Evolutionary conservation across 2,329 filamentous ascomycete genomes (phyloP), one percentile per base, ranked within the genome.

Genomic region (Fusarium sp.): DNA sequence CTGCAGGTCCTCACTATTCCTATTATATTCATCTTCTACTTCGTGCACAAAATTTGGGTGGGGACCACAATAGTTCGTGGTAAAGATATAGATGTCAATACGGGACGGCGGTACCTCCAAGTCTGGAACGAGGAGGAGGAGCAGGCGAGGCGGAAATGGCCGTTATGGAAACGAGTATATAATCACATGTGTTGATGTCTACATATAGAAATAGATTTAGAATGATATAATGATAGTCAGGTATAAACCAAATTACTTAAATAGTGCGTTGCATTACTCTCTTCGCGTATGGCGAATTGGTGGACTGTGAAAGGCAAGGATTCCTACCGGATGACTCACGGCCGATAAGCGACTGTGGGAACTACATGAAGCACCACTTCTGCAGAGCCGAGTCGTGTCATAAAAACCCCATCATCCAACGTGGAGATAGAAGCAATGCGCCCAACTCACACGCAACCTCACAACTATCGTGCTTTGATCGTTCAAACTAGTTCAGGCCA

Each of bases 31-130:
- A 65, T 83, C 12, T 91, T 90, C 76, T 97, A 92, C 76, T 39
- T 93, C 6, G 82, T 78, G 0, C 95, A 96, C 78, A 97, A 97
- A 79, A 14, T 95, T 17, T 91, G 83, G 78, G 91, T 87, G 75
- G 83, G 83, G 55, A 96, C 94, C 1, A 81, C 83, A 4, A 82
- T 93, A 52, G 84, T 97, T 43, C 82, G 85, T 17, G 79, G 85
- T 34, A 82, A 85, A 46, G 90, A 96, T 64, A 96, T 97, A 88
- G 94, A 97, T 78, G 80, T 97, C 63, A 86, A 90, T 62, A 97
- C 94, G 0, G 95, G 95, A 2, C 87, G 93, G 36, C 84, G 94
- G 26, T 93, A 97, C 74, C 85, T 97, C 54, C 94, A 97, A 75
- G 80, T 97, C 46, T 87, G 89, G 26, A 87, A 91, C 57, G 83